Conservation (phyloP, 2,329 filamentous ascomycete genomes). For the Diplodia seriata region DNA sequence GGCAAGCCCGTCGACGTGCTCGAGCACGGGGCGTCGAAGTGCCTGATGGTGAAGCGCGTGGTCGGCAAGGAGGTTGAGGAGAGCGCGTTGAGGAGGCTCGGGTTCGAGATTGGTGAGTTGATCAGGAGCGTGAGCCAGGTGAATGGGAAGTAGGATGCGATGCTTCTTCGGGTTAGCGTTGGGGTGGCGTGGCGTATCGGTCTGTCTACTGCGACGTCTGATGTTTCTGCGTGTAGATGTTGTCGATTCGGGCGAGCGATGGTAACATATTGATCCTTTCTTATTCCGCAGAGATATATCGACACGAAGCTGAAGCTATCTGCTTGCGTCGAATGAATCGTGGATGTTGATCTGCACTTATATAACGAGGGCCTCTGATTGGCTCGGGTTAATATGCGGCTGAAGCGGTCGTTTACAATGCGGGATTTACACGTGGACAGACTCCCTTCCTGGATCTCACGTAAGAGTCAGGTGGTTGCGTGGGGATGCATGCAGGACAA, state of each 20-base stretch:
- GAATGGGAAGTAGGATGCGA: constrained; percentile 1
- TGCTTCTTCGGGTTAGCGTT: not conserved
- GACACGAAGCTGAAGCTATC: not conserved
- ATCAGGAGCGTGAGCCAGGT: constrained; percentile 49
- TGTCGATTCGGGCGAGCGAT: not conserved
- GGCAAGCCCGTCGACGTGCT: constrained; percentile 49
- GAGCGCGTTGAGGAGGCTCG: constrained; percentile 71
- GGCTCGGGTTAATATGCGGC: too few relatives aligned
- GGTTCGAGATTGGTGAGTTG: constrained; percentile 90
- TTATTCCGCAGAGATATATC: not conserved
- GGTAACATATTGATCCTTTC: not conserved
- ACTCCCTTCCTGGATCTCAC: not conserved
- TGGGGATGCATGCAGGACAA: constrained; percentile 1
- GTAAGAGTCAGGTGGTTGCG: not conserved
- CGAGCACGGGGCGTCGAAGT: constrained; percentile 50
- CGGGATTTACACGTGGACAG: not conserved
- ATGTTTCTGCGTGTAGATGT: not conserved
- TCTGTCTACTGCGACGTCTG: not conserved
- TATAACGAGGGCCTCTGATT: not conserved
- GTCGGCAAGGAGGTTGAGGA: constrained; percentile 47
- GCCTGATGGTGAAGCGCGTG: constrained; percentile 48
- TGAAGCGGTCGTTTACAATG: not conserved
- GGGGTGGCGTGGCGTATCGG: not conserved
- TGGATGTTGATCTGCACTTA: not conserved
- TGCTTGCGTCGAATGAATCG: not conserved